Conservation (phyloP, 164 flowering plant genomes). For the Magnolia kwangsiensis region DNA sequence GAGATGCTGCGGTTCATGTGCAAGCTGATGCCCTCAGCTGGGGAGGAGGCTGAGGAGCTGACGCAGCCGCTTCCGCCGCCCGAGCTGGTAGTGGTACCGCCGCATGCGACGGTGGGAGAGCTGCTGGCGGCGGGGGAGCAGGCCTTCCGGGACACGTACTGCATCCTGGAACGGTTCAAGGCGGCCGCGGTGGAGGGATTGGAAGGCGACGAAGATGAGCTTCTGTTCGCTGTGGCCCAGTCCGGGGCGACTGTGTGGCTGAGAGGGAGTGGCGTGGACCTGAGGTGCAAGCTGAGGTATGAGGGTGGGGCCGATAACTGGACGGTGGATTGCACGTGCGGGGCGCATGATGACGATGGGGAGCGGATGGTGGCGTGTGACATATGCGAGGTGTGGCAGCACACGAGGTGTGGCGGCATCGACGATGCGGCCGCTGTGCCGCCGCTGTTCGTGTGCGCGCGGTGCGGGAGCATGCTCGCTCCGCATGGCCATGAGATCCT, state of each 20-base stretch:
- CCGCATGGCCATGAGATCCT: neutral
- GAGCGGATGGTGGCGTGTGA: constrained; percentile 65
- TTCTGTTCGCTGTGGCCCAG: constrained; percentile 53
- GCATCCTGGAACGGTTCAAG: constrained; percentile 37
- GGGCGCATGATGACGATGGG: constrained; percentile 33
- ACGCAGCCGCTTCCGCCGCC: constrained; percentile 25
- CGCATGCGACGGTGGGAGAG: constrained; percentile 60
- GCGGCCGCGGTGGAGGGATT: constrained; percentile 45
- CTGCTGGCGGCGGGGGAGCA: constrained; percentile 46
- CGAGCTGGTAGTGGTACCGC: constrained; percentile 57
- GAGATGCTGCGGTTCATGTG: constrained; percentile 51
- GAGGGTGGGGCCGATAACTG: constrained; percentile 38
- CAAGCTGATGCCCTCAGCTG: constrained; percentile 27
- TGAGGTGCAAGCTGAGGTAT: constrained; percentile 28
- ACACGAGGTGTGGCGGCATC: constrained; percentile 52
- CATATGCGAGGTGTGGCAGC: constrained; percentile 61
- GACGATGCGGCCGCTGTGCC: constrained; percentile 30
- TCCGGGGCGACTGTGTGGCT: constrained; percentile 51
- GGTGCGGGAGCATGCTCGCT: constrained; percentile 22
- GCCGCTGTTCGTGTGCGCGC: constrained; percentile 33
- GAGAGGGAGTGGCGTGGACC: constrained; percentile 50
- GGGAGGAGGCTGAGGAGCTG: constrained; percentile 19
- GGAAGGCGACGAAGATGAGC: constrained; percentile 29
- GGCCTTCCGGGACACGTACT: constrained; percentile 73
- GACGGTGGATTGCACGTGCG: constrained; percentile 27